phyloP scores from a whole-genome alignment of 2,329 filamentous ascomycete species.

The Mycosphaerella arachidis region DNA sequence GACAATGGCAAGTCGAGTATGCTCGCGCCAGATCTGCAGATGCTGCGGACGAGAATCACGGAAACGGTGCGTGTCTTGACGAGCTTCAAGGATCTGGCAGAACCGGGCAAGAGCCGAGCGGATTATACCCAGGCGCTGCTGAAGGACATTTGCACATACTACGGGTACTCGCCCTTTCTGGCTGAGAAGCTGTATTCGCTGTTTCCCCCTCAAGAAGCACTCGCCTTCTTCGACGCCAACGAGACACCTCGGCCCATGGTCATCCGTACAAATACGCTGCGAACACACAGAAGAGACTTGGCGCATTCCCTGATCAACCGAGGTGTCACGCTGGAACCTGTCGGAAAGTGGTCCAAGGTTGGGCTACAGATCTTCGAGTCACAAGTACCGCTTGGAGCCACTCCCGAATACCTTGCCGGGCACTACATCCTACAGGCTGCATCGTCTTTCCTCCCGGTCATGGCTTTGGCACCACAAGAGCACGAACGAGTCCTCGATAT shows the following conservation, averaged over 20 bases:
- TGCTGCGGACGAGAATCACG: constrained; percentile 82
- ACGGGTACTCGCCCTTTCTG: constrained; percentile 91
- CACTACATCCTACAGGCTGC: constrained; percentile 98
- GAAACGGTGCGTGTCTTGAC: constrained; percentile 89
- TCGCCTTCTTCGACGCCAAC: constrained; percentile 98
- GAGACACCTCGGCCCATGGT: constrained; percentile 90
- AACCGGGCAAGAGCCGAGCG: constrained; percentile 73
- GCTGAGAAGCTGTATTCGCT: constrained; percentile 92
- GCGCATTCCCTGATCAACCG: constrained; percentile 93
- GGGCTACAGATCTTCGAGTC: constrained; percentile 95
- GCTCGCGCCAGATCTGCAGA: constrained; percentile 82
- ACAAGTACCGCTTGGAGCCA: constrained; percentile 81
- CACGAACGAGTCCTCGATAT: constrained; percentile 88
- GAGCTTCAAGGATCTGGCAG: constrained; percentile 76
- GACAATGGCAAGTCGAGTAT: constrained; percentile 53
- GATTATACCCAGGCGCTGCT: constrained; percentile 86
- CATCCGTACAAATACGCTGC: constrained; percentile 92
- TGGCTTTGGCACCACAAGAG: constrained; percentile 92
- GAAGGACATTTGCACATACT: constrained; percentile 92
- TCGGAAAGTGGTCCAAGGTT: constrained; percentile 98
- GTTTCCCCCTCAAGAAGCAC: constrained; percentile 88
- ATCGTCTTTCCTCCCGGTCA: constrained; percentile 93
- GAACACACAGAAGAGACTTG: constrained; percentile 70
- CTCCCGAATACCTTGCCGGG: constrained; percentile 92
- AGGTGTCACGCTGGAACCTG: constrained; percentile 90